phyloP scores from a whole-genome alignment of 108 stramenopile species.

The Cyclotella kingstonii region DNA sequence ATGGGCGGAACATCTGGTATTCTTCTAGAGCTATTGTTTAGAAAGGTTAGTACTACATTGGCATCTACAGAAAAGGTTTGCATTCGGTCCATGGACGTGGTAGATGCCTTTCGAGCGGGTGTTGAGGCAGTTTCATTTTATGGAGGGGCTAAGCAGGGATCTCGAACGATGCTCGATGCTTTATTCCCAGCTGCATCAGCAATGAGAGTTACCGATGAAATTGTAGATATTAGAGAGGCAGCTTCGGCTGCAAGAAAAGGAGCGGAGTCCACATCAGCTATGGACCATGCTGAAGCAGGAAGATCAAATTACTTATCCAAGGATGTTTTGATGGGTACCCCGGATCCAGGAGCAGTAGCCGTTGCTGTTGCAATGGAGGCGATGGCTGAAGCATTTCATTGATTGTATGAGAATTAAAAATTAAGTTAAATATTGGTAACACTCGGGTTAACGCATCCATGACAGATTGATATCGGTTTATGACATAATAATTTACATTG shows the following conservation, averaged over 20 bases:
- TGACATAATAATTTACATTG: no score
- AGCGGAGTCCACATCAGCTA: conserved; percentile 84
- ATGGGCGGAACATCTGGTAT: conserved; percentile 98
- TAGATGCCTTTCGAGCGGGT: conserved; percentile 77
- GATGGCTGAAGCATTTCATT: conserved; percentile 23
- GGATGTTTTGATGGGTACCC: conserved; percentile 79
- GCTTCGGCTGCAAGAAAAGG: conserved; percentile 75
- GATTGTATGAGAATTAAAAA: background rate
- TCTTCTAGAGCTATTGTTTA: conserved; percentile 90
- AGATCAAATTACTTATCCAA: conserved; percentile 92
- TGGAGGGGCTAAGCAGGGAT: conserved; percentile 90
- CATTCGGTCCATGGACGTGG: conserved; percentile 53
- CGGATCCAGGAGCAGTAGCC: conserved; percentile 96
- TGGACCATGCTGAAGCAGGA: conserved; percentile 87
- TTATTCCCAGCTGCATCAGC: conserved; percentile 76
- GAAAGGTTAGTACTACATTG: conserved; percentile 61
- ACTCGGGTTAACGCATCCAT: background rate
- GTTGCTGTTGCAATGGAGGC: conserved; percentile 89
- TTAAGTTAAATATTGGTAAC: conserved; percentile 6
- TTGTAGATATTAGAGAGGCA: conserved; percentile 44
- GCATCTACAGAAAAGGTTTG: conserved; percentile 35
- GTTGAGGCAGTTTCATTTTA: conserved; percentile 87
- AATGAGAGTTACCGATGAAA: conserved; percentile 14
- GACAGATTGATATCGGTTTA: background rate
- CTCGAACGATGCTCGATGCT: conserved; percentile 97